Evolutionary conservation across 2,329 filamentous ascomycete genomes (phyloP), one percentile per base, ranked within the genome.

Genomic region (Fusarium scirpi): DNA sequence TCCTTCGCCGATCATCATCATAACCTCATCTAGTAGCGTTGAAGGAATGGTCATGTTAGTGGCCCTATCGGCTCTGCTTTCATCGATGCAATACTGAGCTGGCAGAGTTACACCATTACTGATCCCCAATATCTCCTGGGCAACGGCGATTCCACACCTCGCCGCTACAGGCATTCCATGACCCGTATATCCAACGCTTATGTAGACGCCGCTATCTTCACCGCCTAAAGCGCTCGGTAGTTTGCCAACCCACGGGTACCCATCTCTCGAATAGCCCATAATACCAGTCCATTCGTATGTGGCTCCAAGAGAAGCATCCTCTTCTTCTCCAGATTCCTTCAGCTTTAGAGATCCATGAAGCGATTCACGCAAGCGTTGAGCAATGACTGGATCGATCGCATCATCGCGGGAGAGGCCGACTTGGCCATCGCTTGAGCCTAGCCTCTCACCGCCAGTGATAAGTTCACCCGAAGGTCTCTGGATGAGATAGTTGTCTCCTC

Each of bases 91-190:
- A 70, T 81, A 87, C 67, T 83, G 81, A 13, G 58, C 61, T 6
- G 86, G 86, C 34, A 88, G 57, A 27, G 82, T 80, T 46, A 85
- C 80, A 0, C 76, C 78, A 15, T 74, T 70, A n/a, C 74, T 74
- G 24, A 77, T 77, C 2, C 82, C 82, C 59, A 85, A 72, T 56
- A 92, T 87, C 83, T 91, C 86, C 48, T 86, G 80, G 12, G 88
- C 90, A 15, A 88, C 86, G 2, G 88, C 88, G 62, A 89, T 87
- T 3, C 86, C 92, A 71, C 87, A 89, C 43, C 93, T 80, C 67
- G 90, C 89, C 18, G 91, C 89, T 72, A 90, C 89, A 22, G 92
- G 91, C 91, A 94, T 94, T 0, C 92, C 92, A 78, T 94, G 92
- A 0, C 90, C 91, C 8, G 90, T 91, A 74, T 91, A 93, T 5